Evolutionary conservation across 208 protist species (phyloP), one percentile per base, ranked within the genome.

Genomic region (Trypanosoma brucei): DNA sequence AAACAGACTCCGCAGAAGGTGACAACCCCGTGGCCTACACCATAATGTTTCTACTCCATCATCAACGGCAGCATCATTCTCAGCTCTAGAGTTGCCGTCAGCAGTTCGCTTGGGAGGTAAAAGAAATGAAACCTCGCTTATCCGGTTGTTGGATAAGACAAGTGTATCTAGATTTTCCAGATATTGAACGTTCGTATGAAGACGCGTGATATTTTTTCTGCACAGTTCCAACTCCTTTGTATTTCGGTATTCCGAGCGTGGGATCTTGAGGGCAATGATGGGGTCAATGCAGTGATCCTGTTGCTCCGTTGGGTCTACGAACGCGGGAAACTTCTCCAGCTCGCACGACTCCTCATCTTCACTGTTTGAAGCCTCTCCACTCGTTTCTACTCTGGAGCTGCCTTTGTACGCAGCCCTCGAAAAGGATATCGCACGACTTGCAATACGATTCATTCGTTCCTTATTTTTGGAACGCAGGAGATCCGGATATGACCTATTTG

Each of bases 151-250:
- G n/a, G 72, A 57, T 39, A 94, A 51, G 22, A 84, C 70, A 49
- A 94, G 68, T 14, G 72, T 76, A 48, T 84, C 74, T 1, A 94
- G 72, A 53, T 82, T 79, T 46, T 81, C 75, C 46, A 95, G 75
- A 39, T 69, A 71, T 40, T 76, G 59, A 42, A 91, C 68, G 61
- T 90, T 83, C 3, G 59, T 54, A 62, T 92, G 88, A 37, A 94
- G 67, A 14, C 59, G 67, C 36, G 75, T 88, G 34, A 94, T 68
- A 40, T 65, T 52, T 51, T 76, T 76, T 37, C 66, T 55, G 37
- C 65, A 68, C 34, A 89, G 76, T 51, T 65, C 72, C 31, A 91
- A 64, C 36, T 88, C 82, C 1, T 49, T 71, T 42, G 86, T 38
- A 7, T 44, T 67, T 36, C 58, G 64, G 39, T 83, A 72, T 11